Base-by-base conservation (phyloP, 768 basidiomycete species). In the Neoboletus brunneissimus region DNA sequence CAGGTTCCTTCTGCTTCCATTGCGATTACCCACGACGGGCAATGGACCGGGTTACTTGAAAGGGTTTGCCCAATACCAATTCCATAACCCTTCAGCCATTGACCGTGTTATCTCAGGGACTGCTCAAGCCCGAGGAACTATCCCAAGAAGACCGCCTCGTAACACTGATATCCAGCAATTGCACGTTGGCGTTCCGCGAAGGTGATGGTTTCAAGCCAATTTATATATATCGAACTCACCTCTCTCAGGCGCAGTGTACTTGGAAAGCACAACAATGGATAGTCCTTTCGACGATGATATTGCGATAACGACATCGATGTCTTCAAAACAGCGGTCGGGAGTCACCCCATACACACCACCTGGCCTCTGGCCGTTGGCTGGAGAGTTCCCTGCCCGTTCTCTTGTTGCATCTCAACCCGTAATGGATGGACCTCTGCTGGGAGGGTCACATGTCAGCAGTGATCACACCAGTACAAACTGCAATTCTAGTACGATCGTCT, bases 1-100 rank as follows among this genome's bases (percentile, higher is more conserved):
- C 40, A 62, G 61, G 22, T 25, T 25, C 40, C 55, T 38, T 58
- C 49, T 25, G 50, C 60, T 16, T 31, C 31, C 10, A n/a, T 62
- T 16, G 56, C 56, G 9, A 27, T 60, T 23, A 54, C 55, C 20
- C 54, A 58, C 34, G 55, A 62, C 29, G 18, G 25, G n/a, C 48
- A 43, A 41, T 65, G 62, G 63, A 23, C 2, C 25, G 31, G 32
- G 15, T 31, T 62, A 34, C 45, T 58, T n/a, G 25, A 51, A 5
- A 31, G 27, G 15, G 59, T 62, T 44, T 20, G 46, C 42, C 32
- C 13, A 7, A 20, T n/a, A 12, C 27, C 16, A 25, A 4, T 25
- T 22, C n/a, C 1, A 11, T 29, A 31, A 11, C 10, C 31, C 31
- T 31, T 31, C 10, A 11, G 31, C 10, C 31, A 31, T 11, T 27